These are phyloP conservation scores for Beauveria brongniartii DNA, from an alignment of 2,329 filamentous ascomycete species.

Conservation along the genomic window DNA sequence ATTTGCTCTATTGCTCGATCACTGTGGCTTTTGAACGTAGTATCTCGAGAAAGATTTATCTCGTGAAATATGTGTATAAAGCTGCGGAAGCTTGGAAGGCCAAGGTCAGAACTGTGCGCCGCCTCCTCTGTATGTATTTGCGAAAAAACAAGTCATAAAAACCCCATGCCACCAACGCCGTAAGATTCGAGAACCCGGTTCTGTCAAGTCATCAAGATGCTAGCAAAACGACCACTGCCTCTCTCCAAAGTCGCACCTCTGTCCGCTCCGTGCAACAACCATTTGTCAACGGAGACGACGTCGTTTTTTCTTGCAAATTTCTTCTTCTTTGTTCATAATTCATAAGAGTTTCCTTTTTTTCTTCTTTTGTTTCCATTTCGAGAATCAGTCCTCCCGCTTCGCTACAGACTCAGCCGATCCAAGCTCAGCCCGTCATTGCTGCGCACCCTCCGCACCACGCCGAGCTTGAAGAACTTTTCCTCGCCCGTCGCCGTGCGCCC, in stretches of 20 bases:
- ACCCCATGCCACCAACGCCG: conserved; percentile 2
- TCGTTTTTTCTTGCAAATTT: neutral
- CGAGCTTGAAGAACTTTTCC: conserved; percentile 73
- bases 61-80: neutral
- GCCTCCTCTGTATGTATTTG: conserved; percentile 2
- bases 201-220: neutral
- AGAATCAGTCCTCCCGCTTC: too few species aligned
- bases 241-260: too few species aligned
- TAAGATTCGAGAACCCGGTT: neutral
- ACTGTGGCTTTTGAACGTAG: neutral
- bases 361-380: neutral
- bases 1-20: neutral
- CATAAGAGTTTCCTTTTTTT: neutral
- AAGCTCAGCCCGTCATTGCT: conserved; percentile 69
- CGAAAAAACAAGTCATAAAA: neutral
- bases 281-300: too few species aligned
- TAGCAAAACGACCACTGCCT: neutral
- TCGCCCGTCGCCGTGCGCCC: conserved; percentile 69
- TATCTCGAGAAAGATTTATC: neutral
- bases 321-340: neutral
- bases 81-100: neutral
- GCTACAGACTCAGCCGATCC: conserved; percentile 66
- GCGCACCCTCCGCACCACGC: conserved; percentile 62
- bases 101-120: neutral
- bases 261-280: too few species aligned